phyloP scores from a whole-genome alignment of 202 grass and related monocot species.

The Cymbopogon flexuosus region DNA sequence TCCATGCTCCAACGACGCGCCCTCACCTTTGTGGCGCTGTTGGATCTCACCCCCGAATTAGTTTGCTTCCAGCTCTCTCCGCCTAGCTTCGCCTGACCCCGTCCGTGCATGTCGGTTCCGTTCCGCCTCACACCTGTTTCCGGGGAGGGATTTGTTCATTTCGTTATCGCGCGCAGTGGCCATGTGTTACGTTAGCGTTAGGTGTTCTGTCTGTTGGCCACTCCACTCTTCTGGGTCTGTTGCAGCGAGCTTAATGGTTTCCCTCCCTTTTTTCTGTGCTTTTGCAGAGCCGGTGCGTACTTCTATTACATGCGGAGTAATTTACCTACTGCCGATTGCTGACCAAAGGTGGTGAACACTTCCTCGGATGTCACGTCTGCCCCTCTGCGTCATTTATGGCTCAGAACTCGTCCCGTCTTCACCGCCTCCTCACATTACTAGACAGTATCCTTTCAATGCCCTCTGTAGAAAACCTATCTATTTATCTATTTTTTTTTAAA shows the following conservation, averaged over 20 bases:
- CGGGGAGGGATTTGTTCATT: not conserved
- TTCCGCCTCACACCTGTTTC: not conserved
- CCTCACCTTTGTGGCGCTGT: not conserved
- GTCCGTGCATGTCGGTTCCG: slow-evolving; percentile 6
- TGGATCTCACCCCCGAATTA: not conserved
- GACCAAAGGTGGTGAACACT: not conserved
- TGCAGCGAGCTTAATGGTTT: not conserved
- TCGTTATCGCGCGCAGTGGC: not conserved
- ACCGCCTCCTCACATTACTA: slow-evolving; percentile 91
- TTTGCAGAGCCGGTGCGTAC: not conserved
- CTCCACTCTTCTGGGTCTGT: not conserved
- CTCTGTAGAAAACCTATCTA: not conserved
- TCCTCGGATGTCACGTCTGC: slow-evolving; percentile 55
- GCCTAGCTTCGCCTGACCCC: not conserved
- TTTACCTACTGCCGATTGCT: not conserved
- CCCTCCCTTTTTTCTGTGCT: not conserved
- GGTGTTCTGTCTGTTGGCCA: not conserved
- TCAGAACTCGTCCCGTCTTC: slow-evolving; percentile 91
- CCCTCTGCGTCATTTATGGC: slow-evolving; percentile 53
- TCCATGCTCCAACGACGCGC: not conserved
- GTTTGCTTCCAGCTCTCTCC: not conserved
- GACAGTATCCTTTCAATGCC: slow-evolving; percentile 76
- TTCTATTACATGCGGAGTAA: not conserved
- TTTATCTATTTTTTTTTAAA: not conserved
- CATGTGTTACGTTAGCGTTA: not conserved